phyloP scores from a whole-genome alignment of 495 filamentous ascomycete genomes.

The Aspergillus ostianus region DNA sequence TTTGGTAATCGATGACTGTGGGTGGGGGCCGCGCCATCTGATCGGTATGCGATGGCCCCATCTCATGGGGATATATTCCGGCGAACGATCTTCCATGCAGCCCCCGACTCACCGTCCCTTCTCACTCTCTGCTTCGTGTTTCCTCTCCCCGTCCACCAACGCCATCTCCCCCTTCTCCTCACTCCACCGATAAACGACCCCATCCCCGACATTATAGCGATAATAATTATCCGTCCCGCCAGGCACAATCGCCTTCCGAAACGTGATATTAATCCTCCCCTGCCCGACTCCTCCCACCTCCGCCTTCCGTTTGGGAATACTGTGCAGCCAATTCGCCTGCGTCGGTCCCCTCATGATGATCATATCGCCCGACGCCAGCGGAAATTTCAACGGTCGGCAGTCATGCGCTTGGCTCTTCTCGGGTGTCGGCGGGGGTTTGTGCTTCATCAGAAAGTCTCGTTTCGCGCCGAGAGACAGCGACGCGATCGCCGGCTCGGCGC shows the following conservation, averaged over 20 bases:
- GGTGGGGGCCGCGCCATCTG: too few relatives aligned
- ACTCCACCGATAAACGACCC: conserved; percentile 63
- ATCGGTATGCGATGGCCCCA: too few relatives aligned
- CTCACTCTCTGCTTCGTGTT: neutral
- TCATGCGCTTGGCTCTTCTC: neutral
- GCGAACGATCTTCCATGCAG: too few relatives aligned
- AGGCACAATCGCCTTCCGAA: conserved; percentile 60
- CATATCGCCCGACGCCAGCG: conserved; percentile 66
- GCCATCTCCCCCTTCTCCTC: conserved; percentile 53
- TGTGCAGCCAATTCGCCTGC: conserved; percentile 70
- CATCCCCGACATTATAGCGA: conserved; percentile 70
- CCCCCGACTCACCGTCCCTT: neutral
- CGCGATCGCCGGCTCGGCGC: conserved; percentile 63
- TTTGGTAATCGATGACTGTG: neutral
- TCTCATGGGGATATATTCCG: too few relatives aligned
- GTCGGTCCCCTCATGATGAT: conserved; percentile 67
- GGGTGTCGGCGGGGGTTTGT: conserved; percentile 48
- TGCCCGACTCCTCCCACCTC: conserved; percentile 36
- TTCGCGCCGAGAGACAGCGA: conserved; percentile 65
- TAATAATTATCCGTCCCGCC: conserved; percentile 73
- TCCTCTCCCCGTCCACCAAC: neutral
- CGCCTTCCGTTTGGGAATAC: conserved; percentile 64
- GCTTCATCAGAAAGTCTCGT: conserved; percentile 70
- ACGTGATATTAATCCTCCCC: conserved; percentile 70
- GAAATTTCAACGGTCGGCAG: conserved; percentile 52